Conservation (phyloP, 2,329 filamentous ascomycete species). For the Sphaerostilbella broomeana region DNA sequence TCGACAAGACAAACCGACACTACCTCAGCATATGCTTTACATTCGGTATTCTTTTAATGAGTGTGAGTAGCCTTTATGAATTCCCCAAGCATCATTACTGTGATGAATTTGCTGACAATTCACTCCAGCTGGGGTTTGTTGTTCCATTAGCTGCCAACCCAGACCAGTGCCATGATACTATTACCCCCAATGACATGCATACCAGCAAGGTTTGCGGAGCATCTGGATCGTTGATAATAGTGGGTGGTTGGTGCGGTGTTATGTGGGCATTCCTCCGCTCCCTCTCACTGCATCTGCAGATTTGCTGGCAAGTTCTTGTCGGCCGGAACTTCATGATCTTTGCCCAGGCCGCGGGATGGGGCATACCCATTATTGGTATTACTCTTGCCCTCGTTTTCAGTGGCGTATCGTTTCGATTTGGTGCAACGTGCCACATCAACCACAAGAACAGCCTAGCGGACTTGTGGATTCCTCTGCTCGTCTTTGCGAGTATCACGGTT, state of each 20-base stretch:
- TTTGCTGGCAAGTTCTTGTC: conserved; percentile 92
- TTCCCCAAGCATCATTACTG: too few species aligned
- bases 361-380: conserved; percentile 69
- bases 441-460: conserved; percentile 73
- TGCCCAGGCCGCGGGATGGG: conserved; percentile 76
- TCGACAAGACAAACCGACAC: conserved; percentile 85
- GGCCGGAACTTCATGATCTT: conserved; percentile 85
- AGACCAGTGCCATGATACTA: conserved; percentile 76
- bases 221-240: conserved; percentile 77
- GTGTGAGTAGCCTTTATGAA: conserved; percentile 61
- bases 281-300: conserved; percentile 89
- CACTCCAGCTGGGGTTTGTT: conserved; percentile 74
- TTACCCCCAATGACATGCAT: conserved; percentile 91
- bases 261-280: conserved; percentile 91
- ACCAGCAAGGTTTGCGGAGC: conserved; percentile 76
- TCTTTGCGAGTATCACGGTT: conserved; percentile 68
- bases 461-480: conserved; percentile 85
- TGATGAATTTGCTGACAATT: conserved; percentile 16
- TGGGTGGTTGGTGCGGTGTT: conserved; percentile 76
- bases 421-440: conserved; percentile 89
- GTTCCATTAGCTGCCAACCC: conserved; percentile 75
- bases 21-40: conserved; percentile 88
- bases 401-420: conserved; percentile 91
- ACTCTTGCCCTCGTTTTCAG: conserved; percentile 73
- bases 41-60: conserved; percentile 68